These are phyloP conservation scores for Trichoderma parareesei DNA, from an alignment of 495 filamentous ascomycete species.

Conservation along the genomic window DNA sequence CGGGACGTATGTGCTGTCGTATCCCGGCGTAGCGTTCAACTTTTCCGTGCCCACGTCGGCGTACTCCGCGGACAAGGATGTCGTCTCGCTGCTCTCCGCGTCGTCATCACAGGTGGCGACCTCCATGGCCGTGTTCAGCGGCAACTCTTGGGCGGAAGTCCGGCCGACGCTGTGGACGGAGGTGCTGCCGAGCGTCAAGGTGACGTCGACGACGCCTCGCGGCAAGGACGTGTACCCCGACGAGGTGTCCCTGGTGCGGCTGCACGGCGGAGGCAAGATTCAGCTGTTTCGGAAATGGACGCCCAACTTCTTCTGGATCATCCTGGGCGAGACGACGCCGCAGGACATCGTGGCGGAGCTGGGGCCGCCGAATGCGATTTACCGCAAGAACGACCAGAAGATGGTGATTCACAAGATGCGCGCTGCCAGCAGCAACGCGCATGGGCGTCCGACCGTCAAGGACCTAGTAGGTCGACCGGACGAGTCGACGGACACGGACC, in stretches of 20 bases:
- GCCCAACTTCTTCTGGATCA: conserved; percentile 54
- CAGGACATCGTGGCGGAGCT: conserved; percentile 87
- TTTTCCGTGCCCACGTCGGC: conserved; percentile 70
- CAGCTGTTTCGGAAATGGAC: conserved; percentile 61
- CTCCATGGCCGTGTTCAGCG: conserved; percentile 82
- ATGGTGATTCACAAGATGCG: conserved; percentile 77
- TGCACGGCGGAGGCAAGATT: conserved; percentile 66
- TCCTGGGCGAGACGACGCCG: conserved; percentile 70
- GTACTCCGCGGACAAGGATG: conserved; percentile 77
- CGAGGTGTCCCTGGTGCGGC: conserved; percentile 71
- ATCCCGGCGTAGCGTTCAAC: conserved; percentile 85
- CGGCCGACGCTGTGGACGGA: conserved; percentile 68
- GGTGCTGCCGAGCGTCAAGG: conserved; percentile 56
- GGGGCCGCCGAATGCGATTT: conserved; percentile 90
- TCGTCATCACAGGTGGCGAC: conserved; percentile 58
- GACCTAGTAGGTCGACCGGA: conserved; percentile 40
- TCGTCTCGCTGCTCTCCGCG: conserved; percentile 77
- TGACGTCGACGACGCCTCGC: conserved; percentile 40
- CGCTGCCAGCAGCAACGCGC: conserved; percentile 37
- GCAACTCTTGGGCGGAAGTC: conserved; percentile 79
- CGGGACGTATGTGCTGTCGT: conserved; percentile 77
- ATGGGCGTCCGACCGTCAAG: conserved; percentile 40
- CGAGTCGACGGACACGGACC: conserved; percentile 70
- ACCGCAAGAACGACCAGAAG: conserved; percentile 83
- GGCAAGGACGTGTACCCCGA: conserved; percentile 60